phyloP scores from a whole-genome alignment of 2,329 filamentous ascomycete species.

The Phyllosticta paracitricarpa region DNA sequence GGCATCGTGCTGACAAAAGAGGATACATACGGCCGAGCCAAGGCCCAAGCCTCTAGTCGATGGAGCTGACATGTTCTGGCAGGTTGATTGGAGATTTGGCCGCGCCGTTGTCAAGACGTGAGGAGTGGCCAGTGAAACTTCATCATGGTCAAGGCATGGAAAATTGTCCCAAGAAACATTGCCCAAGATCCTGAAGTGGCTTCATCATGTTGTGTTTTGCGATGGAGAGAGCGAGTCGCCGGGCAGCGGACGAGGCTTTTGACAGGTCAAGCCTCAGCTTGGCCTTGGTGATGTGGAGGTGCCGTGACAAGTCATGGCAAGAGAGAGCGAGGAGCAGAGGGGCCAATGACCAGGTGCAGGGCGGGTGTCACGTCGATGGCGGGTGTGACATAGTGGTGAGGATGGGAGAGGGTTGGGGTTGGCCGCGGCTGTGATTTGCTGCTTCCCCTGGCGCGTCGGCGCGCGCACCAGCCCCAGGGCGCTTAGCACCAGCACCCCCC shows the following conservation, averaged over 20 bases:
- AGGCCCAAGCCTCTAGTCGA: not conserved
- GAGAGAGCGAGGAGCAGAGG: not conserved
- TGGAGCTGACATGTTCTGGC: not conserved
- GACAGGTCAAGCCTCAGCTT: not conserved
- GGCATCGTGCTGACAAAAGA: not conserved
- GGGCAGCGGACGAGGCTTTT: not conserved
- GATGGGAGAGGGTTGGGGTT: slow-evolving; percentile 1
- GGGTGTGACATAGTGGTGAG: slow-evolving; percentile 7
- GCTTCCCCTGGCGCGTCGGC: not conserved
- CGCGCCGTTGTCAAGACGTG: not conserved
- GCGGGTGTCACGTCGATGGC: not conserved
- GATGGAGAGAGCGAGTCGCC: not conserved
- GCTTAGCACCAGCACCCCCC: not conserved
- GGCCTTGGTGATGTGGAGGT: not conserved
- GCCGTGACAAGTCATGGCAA: not conserved
- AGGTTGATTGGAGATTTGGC: not conserved
- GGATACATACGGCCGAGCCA: not conserved
- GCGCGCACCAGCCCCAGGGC: not conserved
- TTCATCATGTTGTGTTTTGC: not conserved
- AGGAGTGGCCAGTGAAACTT: not conserved
- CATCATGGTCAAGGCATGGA: not conserved
- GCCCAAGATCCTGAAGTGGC: not conserved
- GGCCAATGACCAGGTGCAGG: not conserved
- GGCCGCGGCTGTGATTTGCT: slow-evolving; percentile 7
- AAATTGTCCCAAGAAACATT: not conserved